Base-by-base conservation (phyloP, 2,329 filamentous ascomycete genomes). In the Colletotrichum lupini region DNA sequence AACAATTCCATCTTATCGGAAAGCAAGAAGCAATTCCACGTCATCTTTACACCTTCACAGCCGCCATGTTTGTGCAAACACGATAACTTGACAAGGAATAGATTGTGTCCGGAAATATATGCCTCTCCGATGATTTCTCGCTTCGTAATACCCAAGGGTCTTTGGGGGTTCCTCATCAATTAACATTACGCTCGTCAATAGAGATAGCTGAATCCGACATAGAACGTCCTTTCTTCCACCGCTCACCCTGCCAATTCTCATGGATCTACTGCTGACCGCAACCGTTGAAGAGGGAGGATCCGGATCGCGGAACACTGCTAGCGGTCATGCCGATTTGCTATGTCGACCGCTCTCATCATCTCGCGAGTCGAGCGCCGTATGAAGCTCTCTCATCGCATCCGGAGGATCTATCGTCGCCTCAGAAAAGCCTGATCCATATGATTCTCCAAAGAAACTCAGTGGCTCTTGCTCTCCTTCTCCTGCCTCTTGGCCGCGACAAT, bases 401-500 rank as follows among this genome's bases (percentile, higher is more conserved):
- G 19, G 19, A 49, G 42, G 42, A 49, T 49, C 8, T 22, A 9
- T 11, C 6, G 2, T 22, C 42, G 16, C 19, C 42, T 5, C 8
- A 19, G 9, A 46, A 30, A n/a, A 63, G 60, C 42, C 26, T 53
- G n/a, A 12, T 4, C 5, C 16, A 5, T 8, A 30, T 11, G 16
- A 14, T 26, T 42, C 61, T 1, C 53, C 24, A 19, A 14, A 16
- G 19, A 57, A 11, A 7, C 42, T 53, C 79, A 87, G 74, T 86
- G 83, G 71, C 83, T 85, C 75, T 82, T 84, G 32, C 76, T 79
- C 57, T 84, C 83, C 78, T 83, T 82, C 76, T 82, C 81, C 72
- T 76, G 79, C 78, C 76, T 83, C 82, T 87, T 85, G 76, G 80
- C 80, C 55, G 78, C 82, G 28, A 90, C 83, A 19, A 86, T 76